These are phyloP conservation scores for Magnaporthiopsis rhizophila DNA, from an alignment of 2,329 filamentous ascomycete species.

Conservation along the genomic window DNA sequence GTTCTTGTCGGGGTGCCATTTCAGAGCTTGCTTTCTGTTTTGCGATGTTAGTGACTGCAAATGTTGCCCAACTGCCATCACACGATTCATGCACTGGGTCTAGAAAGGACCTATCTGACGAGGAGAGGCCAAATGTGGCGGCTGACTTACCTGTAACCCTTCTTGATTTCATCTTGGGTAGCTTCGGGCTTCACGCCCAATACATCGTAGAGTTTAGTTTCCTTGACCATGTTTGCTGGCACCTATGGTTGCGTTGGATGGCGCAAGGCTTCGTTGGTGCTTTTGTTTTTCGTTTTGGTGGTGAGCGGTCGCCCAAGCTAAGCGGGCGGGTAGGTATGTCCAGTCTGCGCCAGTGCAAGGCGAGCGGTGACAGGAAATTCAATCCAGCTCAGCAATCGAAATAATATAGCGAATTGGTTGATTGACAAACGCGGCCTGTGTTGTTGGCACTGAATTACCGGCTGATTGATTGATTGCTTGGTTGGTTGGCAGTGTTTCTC, in stretches of 20 bases:
- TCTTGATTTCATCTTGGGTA: conserved; percentile 92
- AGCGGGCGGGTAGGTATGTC: neutral
- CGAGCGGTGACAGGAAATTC: neutral
- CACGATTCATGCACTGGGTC: neutral
- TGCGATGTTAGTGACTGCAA: neutral
- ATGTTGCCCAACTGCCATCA: neutral
- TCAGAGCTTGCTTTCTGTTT: conserved; percentile 73
- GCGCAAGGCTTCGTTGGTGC: neutral
- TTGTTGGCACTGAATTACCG: neutral
- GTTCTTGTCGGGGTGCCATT: conserved; percentile 97
- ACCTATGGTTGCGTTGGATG: neutral
- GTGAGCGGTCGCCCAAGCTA: neutral
- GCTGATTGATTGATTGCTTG: neutral
- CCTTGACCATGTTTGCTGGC: conserved; percentile 24
- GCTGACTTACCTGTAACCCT: conserved; percentile 69
- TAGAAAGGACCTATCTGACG: neutral
- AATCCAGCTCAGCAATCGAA: neutral
- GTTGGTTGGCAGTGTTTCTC: neutral
- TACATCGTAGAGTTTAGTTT: conserved; percentile 67
- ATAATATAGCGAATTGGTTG: neutral
- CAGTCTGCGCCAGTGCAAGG: neutral
- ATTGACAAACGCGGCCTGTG: neutral
- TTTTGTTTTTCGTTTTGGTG: too few species aligned
- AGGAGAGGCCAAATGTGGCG: neutral
- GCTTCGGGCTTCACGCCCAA: conserved; percentile 73